Evolutionary conservation across 2,329 filamentous ascomycete genomes (phyloP).

Genomic region (Alternaria metachromatica): DNA sequence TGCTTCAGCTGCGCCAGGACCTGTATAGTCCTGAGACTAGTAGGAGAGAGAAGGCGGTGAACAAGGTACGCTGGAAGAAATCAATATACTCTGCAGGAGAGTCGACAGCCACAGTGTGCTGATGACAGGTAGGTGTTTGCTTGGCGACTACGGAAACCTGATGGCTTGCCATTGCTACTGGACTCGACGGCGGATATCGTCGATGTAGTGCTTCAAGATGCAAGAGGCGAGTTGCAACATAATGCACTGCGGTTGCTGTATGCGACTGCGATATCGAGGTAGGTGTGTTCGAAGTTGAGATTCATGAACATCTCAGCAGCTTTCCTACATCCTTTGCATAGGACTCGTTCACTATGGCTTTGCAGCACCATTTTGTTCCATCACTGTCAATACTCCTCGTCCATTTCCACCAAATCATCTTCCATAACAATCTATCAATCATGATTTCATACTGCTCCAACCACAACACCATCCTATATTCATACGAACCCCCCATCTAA

Average conservation of each 20-base stretch:
- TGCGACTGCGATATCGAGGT: constrained; percentile 76
- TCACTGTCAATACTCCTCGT: neutral
- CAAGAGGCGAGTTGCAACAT: constrained; percentile 52
- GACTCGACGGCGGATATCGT: constrained; percentile 78
- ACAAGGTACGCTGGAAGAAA: constrained; percentile 42
- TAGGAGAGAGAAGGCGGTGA: constrained; percentile 46
- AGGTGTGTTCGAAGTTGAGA: constrained; percentile 14
- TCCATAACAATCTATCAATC: neutral
- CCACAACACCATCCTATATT: neutral
- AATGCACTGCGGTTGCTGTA: constrained; percentile 74
- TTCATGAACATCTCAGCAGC: neutral
- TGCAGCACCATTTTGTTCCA: neutral
- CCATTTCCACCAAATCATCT: neutral
- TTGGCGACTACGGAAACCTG: constrained; percentile 41
- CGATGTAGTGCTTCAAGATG: constrained; percentile 72
- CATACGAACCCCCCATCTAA: neutral
- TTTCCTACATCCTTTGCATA: neutral
- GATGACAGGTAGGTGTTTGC: constrained; percentile 40
- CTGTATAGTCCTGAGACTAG: constrained; percentile 61
- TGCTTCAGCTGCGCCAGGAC: constrained; percentile 69
- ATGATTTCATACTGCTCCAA: neutral
- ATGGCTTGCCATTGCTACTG: constrained; percentile 71
- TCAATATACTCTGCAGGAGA: neutral
- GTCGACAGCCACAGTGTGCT: constrained; percentile 12
- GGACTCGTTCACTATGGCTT: neutral